Evolutionary conservation across 2,329 filamentous ascomycete genomes (phyloP), one percentile per base, ranked within the genome.

Genomic region (Aspergillus sp.): DNA sequence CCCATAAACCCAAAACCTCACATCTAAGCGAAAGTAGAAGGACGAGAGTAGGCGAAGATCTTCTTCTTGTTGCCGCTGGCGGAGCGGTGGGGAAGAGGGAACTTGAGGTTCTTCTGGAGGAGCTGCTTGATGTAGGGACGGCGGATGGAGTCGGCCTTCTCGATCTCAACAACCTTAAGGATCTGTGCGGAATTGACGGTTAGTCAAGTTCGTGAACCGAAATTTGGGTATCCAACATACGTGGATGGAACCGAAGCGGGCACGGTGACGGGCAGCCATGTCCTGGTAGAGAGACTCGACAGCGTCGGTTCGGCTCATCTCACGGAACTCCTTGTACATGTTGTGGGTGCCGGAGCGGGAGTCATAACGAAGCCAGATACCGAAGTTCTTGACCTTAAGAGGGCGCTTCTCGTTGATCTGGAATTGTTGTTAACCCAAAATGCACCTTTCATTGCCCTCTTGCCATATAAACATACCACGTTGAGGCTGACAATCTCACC

Each of bases 311-410:
- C 95, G 87, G 78, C 90, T 93, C 87, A 98, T 90, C 87, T 98
- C 95, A 79, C 95, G 91, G 90, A 97, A 98, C 89, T 99, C 95
- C 89, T 98, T 98, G 91, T 99, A 99, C 95, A 99, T 99, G 90
- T 99, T 99, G 92, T 99, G 95, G 75, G 95, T 99, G 74, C 95
- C 95, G 74, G 95, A 98, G 82, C 95, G 93, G 64, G 96, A 99
- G 85, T 99, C 93, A 85, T 99, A 99, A 79, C 96, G 93, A 84
- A 99, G 89, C 96, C 96, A 99, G 88, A 99, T 89, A 80, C 95
- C 95, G 80, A 99, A 98, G 90, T 97, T 99, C 92, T 99, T 99
- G 87, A 99, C 93, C 87, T 96, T 97, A 77, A 93, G 85, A 75
- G 95, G 95, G 81, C 91, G 92, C 89, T 98, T 98, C 92, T 99